Base-by-base conservation (phyloP, 2,329 filamentous ascomycete genomes). In the Cladosporium sp. region DNA sequence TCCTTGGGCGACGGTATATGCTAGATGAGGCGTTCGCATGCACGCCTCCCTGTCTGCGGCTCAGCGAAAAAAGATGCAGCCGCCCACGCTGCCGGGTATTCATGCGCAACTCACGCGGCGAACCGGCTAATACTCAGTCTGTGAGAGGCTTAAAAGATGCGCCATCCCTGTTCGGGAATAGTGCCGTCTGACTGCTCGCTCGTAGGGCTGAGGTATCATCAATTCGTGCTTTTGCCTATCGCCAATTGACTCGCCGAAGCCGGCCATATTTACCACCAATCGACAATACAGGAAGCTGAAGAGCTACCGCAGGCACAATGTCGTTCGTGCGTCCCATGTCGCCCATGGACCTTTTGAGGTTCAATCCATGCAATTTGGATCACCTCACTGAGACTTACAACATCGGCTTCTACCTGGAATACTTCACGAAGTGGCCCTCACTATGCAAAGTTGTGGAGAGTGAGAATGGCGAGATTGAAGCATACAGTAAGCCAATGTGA, bases 371-470 rank as follows among this genome's bases (percentile, higher is more conserved):
- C 76, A 99, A 99, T 72, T 87, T 99, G 62, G 94, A 99, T 72
- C 90, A 90, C 40, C 82, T 97, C 62, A 97, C 94, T n/a, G 94
- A 99, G 78, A 97, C 95, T 59, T 99, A 97, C 78, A 92, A 96
- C 73, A 84, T 96, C 64, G 85, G 86, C 63, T 99, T 97, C 79
- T 99, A 99, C 78, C 84, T 97, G 60, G 90, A 95, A 70, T 99
- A 99, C 76, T 86, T 96, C 64, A 91, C 92, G 55, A 91, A 90
- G 80, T 99, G 94, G 94, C 94, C 94, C 1, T 88, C 92, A 25
- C 84, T 97, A 43, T 97, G 97, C 78, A 91, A 91, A 71, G 90
- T 96, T 15, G 91, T 95, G 60, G 90, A 96, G 73, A 90, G 93
- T 65, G 83, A 85, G 58, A 82, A 88, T 63, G 92, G 92, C n/a